Evolutionary conservation across 2,329 filamentous ascomycete species (phyloP).

Genomic region (Colletotrichum shisoi): DNA sequence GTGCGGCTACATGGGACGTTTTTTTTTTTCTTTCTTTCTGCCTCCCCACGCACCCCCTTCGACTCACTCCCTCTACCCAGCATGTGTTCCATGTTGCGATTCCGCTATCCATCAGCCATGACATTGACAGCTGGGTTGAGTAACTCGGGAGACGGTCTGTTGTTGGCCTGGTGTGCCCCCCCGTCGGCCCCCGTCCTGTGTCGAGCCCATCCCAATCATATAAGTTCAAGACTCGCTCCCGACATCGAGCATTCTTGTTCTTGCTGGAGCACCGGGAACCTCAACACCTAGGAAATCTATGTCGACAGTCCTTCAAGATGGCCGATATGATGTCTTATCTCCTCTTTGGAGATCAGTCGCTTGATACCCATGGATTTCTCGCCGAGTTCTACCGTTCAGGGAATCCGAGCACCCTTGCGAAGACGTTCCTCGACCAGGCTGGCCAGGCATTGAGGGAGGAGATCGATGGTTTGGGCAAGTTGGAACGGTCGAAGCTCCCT

Average conservation of each 20-base stretch:
- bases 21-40: background rate
- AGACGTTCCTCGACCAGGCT: constrained; percentile 67
- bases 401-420: constrained; percentile 61
- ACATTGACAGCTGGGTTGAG: constrained; percentile 42
- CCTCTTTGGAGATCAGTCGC: constrained; percentile 76
- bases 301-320: constrained; percentile 50
- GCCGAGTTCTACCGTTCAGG: constrained; percentile 60
- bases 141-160: constrained; percentile 39
- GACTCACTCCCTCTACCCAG: constrained; percentile 37
- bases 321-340: constrained; percentile 62
- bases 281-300: constrained; percentile 42
- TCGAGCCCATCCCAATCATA: constrained; percentile 39
- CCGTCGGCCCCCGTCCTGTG: constrained; percentile 16
- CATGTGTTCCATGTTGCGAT: constrained; percentile 40
- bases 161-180: constrained; percentile 31
- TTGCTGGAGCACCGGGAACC: constrained; percentile 37
- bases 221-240: constrained; percentile 40
- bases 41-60: constrained; percentile 30
- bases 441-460: constrained; percentile 67
- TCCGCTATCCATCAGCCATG: constrained; percentile 39
- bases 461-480: constrained; percentile 63
- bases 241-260: constrained; percentile 23
- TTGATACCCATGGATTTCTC: constrained; percentile 70
- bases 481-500: constrained; percentile 67
- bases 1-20: constrained; percentile 41